Percentiles rank a stretch among this genome's conserved stretches.
phyloP scores from a whole-genome alignment of 768 basidiomycete species.

The Boletus patriciae region DNA sequence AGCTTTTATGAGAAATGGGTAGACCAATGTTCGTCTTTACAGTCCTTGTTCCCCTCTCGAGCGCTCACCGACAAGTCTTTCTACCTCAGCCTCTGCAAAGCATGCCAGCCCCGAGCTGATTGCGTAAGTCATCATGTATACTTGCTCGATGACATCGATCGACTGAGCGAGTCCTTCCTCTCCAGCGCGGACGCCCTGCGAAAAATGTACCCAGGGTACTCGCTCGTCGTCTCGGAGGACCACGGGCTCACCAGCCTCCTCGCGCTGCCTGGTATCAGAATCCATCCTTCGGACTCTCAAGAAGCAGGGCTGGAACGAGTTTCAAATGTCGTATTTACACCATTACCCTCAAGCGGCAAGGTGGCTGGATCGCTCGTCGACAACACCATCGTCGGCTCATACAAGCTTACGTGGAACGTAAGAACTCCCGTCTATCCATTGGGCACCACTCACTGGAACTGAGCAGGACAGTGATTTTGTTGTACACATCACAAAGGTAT shows the following conservation, averaged over 20 bases:
- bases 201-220: slow-evolving; percentile 60
- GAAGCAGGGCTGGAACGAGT: slow-evolving; percentile 49
- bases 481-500: slow-evolving; percentile 51
- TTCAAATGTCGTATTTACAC: slow-evolving; percentile 48
- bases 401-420: slow-evolving; percentile 60
- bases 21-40: slow-evolving; percentile 43
- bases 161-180: not conserved
- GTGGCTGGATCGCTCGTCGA: slow-evolving; percentile 57
- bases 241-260: slow-evolving; percentile 47
- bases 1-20: slow-evolving; percentile 54
- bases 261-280: slow-evolving; percentile 48
- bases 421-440: slow-evolving; percentile 16
- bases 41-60: not conserved
- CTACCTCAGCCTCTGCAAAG: slow-evolving; percentile 50
- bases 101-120: slow-evolving; percentile 44
- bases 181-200: slow-evolving; percentile 48
- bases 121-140: slow-evolving; percentile 38
- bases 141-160: slow-evolving; percentile 5
- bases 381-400: slow-evolving; percentile 51
- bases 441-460: slow-evolving; percentile 1
- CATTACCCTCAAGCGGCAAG: slow-evolving; percentile 43
- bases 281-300: slow-evolving; percentile 47
- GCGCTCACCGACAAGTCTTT: slow-evolving; percentile 2
- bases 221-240: slow-evolving; percentile 55
- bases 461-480: slow-evolving; percentile 56